Evolutionary conservation across 2,329 filamentous ascomycete genomes (phyloP).

Genomic region (Pseudocercospora musae): DNA sequence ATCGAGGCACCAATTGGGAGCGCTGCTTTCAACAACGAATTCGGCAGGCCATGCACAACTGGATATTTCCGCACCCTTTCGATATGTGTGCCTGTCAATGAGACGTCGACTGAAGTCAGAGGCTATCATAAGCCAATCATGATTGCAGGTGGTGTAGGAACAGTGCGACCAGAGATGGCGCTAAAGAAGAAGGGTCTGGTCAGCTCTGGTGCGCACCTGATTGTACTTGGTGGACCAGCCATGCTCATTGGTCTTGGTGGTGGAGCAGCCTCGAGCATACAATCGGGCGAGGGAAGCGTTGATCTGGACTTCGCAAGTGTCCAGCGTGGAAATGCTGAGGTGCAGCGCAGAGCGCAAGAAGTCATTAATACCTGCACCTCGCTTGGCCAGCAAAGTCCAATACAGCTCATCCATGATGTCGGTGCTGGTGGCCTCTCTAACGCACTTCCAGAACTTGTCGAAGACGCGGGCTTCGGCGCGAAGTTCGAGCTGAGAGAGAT

Average conservation of each 20-base stretch:
- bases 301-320: slow-evolving; percentile 97
- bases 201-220: slow-evolving; percentile 79
- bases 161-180: slow-evolving; percentile 84
- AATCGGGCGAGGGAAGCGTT: slow-evolving; percentile 81
- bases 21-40: slow-evolving; percentile 96
- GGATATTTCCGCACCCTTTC: slow-evolving; percentile 92
- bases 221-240: slow-evolving; percentile 90
- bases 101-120: slow-evolving; percentile 66
- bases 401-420: slow-evolving; percentile 96
- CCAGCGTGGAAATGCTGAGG: slow-evolving; percentile 93
- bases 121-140: slow-evolving; percentile 99
- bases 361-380: slow-evolving; percentile 93
- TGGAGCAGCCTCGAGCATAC: slow-evolving; percentile 87
- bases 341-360: slow-evolving; percentile 92
- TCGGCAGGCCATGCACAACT: slow-evolving; percentile 81
- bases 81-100: slow-evolving; percentile 60
- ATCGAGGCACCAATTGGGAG: slow-evolving; percentile 93
- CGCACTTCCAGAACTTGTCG: slow-evolving; percentile 82
- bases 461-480: slow-evolving; percentile 87
- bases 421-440: slow-evolving; percentile 85
- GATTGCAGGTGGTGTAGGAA: slow-evolving; percentile 94
- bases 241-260: slow-evolving; percentile 98
- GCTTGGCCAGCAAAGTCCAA: slow-evolving; percentile 80
- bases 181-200: slow-evolving; percentile 79
- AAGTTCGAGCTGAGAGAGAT: slow-evolving; percentile 92